Percentiles rank a stretch among this genome's conserved stretches.
These are phyloP conservation scores for Chenopodium album DNA, from an alignment of 148 eudicot genomes.

Conservation along the genomic window DNA sequence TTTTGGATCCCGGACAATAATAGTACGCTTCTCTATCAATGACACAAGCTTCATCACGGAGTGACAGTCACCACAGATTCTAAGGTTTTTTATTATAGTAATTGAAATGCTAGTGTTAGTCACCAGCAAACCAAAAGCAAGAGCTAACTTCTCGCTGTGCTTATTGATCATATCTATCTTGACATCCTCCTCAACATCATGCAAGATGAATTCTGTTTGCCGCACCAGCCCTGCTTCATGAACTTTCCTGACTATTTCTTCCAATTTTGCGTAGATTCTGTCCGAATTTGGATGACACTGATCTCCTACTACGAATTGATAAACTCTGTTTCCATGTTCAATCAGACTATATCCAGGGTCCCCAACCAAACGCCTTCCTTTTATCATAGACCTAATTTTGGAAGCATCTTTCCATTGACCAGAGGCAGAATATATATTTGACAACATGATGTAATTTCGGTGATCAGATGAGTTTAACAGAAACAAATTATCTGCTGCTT, in stretches of 20 bases:
- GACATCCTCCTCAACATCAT: slow-evolving; percentile 40
- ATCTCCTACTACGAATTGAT: slow-evolving; percentile 43
- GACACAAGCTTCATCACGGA: slow-evolving; percentile 42
- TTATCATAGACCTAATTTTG: slow-evolving; percentile 41
- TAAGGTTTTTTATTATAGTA: slow-evolving; percentile 46
- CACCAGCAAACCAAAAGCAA: slow-evolving; percentile 50
- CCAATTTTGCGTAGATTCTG: slow-evolving; percentile 41
- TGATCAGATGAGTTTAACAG: slow-evolving; percentile 33
- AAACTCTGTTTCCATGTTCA: slow-evolving; percentile 36
- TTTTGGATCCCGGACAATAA: slow-evolving; percentile 45
- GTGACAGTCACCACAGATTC: slow-evolving; percentile 56
- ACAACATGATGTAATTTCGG: slow-evolving; percentile 40
- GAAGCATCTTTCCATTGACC: slow-evolving; percentile 45
- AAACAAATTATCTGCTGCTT: slow-evolving; percentile 45
- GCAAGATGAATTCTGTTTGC: slow-evolving; percentile 36
- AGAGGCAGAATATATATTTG: slow-evolving; percentile 43
- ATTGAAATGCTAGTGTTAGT: slow-evolving; percentile 27
- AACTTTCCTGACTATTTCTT: slow-evolving; percentile 32
- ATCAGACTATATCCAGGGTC: slow-evolving; percentile 39
- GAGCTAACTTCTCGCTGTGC: slow-evolving; percentile 51
- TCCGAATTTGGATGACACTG: slow-evolving; percentile 36
- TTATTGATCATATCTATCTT: slow-evolving; percentile 42
- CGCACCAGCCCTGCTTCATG: slow-evolving; percentile 36
- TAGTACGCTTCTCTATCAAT: slow-evolving; percentile 33
- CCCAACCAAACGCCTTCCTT: slow-evolving; percentile 24